phyloP scores from a whole-genome alignment of 2,329 filamentous ascomycete genomes.

The Triangularia setosa region DNA sequence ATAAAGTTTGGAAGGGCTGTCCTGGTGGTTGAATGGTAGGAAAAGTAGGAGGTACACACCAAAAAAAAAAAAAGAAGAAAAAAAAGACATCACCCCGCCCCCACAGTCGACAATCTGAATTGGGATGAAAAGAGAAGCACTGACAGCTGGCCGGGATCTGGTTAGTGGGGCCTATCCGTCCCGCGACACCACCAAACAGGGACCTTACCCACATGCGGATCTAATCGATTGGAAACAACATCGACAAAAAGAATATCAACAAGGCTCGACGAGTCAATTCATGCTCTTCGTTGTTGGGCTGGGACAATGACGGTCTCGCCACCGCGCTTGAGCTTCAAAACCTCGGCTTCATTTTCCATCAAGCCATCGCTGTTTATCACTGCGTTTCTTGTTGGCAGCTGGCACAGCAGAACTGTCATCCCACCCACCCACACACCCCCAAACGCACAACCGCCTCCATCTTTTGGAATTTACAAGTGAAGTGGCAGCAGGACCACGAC shows the following conservation, averaged over 20 bases:
- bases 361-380: not conserved
- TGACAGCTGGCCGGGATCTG: not conserved
- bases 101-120: slow-evolving; percentile 7
- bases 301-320: not conserved
- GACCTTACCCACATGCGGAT: not conserved
- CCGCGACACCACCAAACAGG: not conserved
- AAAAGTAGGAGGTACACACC: not conserved
- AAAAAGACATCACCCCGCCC: slow-evolving; percentile 6
- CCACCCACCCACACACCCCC: too few species aligned
- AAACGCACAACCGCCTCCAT: not conserved
- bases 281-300: not conserved
- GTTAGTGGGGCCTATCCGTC: not conserved
- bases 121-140: not conserved
- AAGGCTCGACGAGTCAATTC: not conserved
- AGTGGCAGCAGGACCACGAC: too few species aligned
- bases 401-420: not conserved
- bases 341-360: not conserved
- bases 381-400: not conserved
- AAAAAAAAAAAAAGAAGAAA: not conserved
- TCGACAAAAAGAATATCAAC: not conserved
- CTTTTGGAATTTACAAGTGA: not conserved
- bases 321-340: not conserved
- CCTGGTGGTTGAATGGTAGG: not conserved
- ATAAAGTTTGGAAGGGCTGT: not conserved
- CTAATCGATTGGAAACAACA: not conserved